Base-by-base conservation (phyloP, 1,284 basidiomycete species). In the Earliella scabrosa region DNA sequence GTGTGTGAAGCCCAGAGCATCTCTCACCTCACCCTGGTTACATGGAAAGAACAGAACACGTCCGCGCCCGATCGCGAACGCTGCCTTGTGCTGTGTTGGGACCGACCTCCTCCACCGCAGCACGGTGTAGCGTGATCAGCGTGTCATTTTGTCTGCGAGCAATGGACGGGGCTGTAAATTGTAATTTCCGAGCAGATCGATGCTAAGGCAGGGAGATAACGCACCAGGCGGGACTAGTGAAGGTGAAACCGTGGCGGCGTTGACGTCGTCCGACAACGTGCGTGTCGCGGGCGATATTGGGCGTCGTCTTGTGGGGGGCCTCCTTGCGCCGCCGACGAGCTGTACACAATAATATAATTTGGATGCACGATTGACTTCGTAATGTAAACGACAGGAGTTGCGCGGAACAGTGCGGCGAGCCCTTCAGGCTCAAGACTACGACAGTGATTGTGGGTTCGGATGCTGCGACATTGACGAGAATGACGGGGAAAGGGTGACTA, bases 401-500 rank as follows among this genome's bases (percentile, higher is more conserved):
- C 56, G 66, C 61, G 62, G 38, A 40, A 63, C 56, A 59, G 61
- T 63, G 61, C 56, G 54, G 54, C 54, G 59, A 62, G 60, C 66
- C 63, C 60, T 63, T 67, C 61, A 64, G 64, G 64, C 64, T 60
- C 57, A 55, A n/a, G 57, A 60, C 52, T 55, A 75, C 73, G 70
- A 72, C 71, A 75, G 65, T 62, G 70, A 68, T 67, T 71, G 73
- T 62, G 63, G 66, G 41, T 31, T 67, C 68, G 71, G 69, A 73
- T 79, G 75, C 75, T 79, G 77, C 75, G 76, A 81, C 78, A 80
- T 68, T 76, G 77, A 77, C 73, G 74, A 76, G 70, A 68, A 69
- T 54, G 59, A 60, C 55, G 56, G 59, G 51, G 59, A 52, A 43
- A 45, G 47, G 54, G 54, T 43, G 48, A 62, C 50, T 63, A 66